A percentile compares a stretch with the other conserved stretches of the same genome.
These are phyloP conservation scores for Venturiaceae sp. DNA, from an alignment of 2,329 filamentous ascomycete genomes.

Conservation along the genomic window DNA sequence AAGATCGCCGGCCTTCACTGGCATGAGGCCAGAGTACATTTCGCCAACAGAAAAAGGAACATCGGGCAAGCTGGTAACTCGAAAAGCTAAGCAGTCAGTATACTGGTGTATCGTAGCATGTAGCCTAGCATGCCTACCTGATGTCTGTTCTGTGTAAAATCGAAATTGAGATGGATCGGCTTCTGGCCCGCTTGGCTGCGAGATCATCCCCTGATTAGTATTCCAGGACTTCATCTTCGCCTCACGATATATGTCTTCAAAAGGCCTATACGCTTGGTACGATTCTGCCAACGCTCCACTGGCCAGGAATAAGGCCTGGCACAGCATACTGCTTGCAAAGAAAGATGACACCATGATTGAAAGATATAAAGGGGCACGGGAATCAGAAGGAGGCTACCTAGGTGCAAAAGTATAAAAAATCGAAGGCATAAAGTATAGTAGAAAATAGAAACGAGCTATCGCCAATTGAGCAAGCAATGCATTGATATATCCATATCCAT, in stretches of 20 bases:
- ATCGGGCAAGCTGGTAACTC: constrained; percentile 5
- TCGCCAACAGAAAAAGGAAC: constrained; percentile 8
- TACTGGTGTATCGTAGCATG: too few species aligned
- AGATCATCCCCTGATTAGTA: not conserved
- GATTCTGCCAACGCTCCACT: not conserved
- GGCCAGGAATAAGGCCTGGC: not conserved
- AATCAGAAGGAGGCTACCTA: not conserved
- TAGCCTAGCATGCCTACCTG: too few species aligned
- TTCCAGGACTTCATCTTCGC: not conserved
- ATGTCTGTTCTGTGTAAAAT: not conserved
- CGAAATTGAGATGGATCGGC: not conserved
- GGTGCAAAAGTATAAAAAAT: not conserved
- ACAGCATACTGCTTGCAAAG: not conserved
- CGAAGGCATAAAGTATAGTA: not conserved
- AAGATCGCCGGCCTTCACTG: constrained; percentile 1
- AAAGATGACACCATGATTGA: not conserved
- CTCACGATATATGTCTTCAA: not conserved
- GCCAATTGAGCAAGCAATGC: not conserved
- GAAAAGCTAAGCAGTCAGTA: too few species aligned
- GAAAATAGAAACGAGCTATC: not conserved
- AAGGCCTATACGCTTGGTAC: not conserved
- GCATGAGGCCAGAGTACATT: constrained; percentile 10
- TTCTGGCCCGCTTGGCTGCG: not conserved
- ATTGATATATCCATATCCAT: not conserved
- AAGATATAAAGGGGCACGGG: not conserved